Base-by-base conservation (phyloP, 139 green algal species). In the Edaphochlamys debaryana region DNA sequence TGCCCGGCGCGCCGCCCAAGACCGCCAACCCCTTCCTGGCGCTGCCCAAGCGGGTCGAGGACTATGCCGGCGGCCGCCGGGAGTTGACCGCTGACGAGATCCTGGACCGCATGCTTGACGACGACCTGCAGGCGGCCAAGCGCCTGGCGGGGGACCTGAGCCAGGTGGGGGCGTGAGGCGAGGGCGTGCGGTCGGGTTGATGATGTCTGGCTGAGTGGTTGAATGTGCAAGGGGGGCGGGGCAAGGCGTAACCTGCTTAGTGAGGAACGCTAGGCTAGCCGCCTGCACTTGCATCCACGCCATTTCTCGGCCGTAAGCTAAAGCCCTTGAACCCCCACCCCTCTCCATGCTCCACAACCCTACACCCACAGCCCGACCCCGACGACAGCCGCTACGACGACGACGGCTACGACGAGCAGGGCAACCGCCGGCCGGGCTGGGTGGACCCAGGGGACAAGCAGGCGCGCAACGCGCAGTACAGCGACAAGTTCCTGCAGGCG, bases 401-500 rank as follows among this genome's bases (percentile, higher is more conserved):
- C 60, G 75, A 71, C 13, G 75, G 41, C 20, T 81, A 71, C 38
- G 75, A 81, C 60, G 75, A 81, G 75, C 71, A 72, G 32, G 75
- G 75, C 75, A 81, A 81, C 60, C 60, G 30, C 13, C 62, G 41
- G 1, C 75, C 75, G 1, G 41, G 60, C 15, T 29, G 13, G 2
- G 30, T 34, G 4, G 4, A 15, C 17, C 23, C 4, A 15, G 54
- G 30, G 22, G 40, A 50, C 45, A 38, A 38, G 42, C 23, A 38
- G 20, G 64, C 22, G 22, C 23, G 9, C 15, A 73, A 73, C 34
- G 34, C 38, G 11, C 29, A 64, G n/a, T 82, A 74, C 64, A 34
- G 32, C 11, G 63, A 73, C 45, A 22, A n/a, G 5, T 40, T 82
- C 62, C 25, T 82, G 42, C 19, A 25, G 4, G 76, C 63, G 42